phyloP scores from a whole-genome alignment of 2,329 filamentous ascomycete genomes.

The Ophiostoma montium region DNA sequence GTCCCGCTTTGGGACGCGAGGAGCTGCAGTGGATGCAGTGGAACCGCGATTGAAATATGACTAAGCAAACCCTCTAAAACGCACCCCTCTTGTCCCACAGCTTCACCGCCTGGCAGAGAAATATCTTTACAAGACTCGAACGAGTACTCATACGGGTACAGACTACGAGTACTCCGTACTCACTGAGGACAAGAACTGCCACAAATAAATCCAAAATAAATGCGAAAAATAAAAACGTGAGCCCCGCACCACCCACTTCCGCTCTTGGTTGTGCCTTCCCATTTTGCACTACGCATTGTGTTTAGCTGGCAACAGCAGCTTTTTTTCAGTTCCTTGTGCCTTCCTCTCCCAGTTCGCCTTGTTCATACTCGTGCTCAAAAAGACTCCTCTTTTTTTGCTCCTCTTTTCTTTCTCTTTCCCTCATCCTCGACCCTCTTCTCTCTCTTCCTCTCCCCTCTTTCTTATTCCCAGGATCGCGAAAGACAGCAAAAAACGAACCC shows the following conservation, averaged over 20 bases:
- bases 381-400: neutral
- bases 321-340: neutral
- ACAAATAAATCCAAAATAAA: neutral
- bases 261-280: conserved; percentile 6
- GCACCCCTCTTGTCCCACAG: neutral
- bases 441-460: neutral
- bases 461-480: neutral
- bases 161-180: too few relatives aligned
- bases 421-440: neutral
- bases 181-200: neutral
- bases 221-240: neutral
- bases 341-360: neutral
- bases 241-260: conserved; percentile 9
- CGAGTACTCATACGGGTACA: too few relatives aligned
- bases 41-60: neutral
- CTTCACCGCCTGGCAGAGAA: neutral
- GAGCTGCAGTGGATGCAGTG: neutral
- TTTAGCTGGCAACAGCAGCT: conserved; percentile 4
- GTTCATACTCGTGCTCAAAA: neutral
- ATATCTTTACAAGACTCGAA: too few relatives aligned
- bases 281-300: neutral
- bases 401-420: neutral
- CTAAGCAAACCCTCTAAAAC: neutral
- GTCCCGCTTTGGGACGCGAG: neutral
- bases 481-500: neutral